Base-by-base conservation (phyloP, 2,329 filamentous ascomycete species). In the Neofusicoccum sp. region DNA sequence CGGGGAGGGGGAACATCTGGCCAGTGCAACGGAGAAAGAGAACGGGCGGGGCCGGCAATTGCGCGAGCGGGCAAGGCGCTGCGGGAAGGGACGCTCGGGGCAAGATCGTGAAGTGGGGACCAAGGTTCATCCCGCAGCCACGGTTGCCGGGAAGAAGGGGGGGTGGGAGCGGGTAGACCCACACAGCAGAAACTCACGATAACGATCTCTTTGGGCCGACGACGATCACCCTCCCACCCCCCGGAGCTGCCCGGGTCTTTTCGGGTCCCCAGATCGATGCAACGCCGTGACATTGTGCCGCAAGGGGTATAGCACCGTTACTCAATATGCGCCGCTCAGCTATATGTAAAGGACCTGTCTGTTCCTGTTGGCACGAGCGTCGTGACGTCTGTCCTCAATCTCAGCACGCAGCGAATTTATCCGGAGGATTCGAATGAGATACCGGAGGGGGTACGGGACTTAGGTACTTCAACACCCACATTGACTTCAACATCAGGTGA, bases 101-200 rank as follows among this genome's bases (percentile, higher is more conserved):
- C 57, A 60, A 43, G 45, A 60, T 60, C 57, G 57, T 60, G 57
- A 60, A 43, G 57, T 60, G 57, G 57, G 36, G 57, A 48, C 44
- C 44, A 48, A 47, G 43, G 57, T 51, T 48, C 57, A 41, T 41
- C 57, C 57, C 57, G 44, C 57, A 41, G 57, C 44, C 26, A 49
- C 16, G 34, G 57, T 20, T 26, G 28, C 8, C 34, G 47, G 49
- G 6, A 16, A 14, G 31, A 8, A 31, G 20, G 12, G 33, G 33
- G 33, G 43, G 28, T 6, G 16, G 51, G 51, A n/a, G 43, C n/a
- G n/a, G 20, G n/a, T 26, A 28, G 45, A 60, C 44, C 45, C 57
- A 24, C 24, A 24, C 53, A 30, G n/a, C 26, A 43, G 7, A 30
- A 36, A 28, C 33, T 28, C 54, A 36, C 54, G 54, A 58, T 58